Evolutionary conservation across 768 basidiomycete species (phyloP).

Genomic region (Rubroboletus satanas): DNA sequence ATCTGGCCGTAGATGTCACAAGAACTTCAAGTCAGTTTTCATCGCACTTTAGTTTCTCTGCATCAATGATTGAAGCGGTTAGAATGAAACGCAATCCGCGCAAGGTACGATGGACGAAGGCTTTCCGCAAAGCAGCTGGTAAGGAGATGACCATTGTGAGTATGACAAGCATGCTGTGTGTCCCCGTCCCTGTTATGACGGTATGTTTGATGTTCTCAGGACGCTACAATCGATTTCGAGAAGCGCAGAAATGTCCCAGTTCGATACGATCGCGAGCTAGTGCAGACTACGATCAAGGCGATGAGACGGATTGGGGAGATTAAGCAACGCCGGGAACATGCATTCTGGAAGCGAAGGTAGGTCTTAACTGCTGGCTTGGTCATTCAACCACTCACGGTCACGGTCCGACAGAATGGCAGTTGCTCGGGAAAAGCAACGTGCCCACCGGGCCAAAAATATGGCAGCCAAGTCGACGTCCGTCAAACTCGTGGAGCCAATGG

Average conservation of each 20-base stretch:
- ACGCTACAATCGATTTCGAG: slow-evolving; percentile 98
- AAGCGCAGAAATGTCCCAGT: slow-evolving; percentile 97
- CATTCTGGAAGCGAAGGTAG: slow-evolving; percentile 93
- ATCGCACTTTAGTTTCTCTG: background rate
- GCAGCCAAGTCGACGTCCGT: slow-evolving; percentile 51
- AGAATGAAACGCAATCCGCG: slow-evolving; percentile 99
- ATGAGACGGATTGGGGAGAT: slow-evolving; percentile 96
- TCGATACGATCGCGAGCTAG: slow-evolving; percentile 91
- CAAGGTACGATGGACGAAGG: slow-evolving; percentile 99
- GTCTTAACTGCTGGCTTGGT: slow-evolving; percentile 6
- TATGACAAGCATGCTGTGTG: slow-evolving; percentile 1
- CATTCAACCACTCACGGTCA: background rate
- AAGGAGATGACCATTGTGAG: slow-evolving; percentile 99
- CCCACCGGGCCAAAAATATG: slow-evolving; percentile 64
- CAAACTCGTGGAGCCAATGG: slow-evolving; percentile 64
- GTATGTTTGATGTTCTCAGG: slow-evolving; percentile 46
- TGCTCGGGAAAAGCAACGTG: slow-evolving; percentile 72
- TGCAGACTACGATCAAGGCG: slow-evolving; percentile 90
- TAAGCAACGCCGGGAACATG: slow-evolving; percentile 82
- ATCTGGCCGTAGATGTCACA: slow-evolving; percentile 71
- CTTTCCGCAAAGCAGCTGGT: slow-evolving; percentile 96
- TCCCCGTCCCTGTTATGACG: background rate
- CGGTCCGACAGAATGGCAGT: slow-evolving; percentile 68
- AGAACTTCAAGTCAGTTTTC: slow-evolving; percentile 90
- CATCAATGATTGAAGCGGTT: slow-evolving; percentile 3